These are phyloP conservation scores for Salvia hispanica DNA, from an alignment of 257 asterid species.

Conservation along the genomic window DNA sequence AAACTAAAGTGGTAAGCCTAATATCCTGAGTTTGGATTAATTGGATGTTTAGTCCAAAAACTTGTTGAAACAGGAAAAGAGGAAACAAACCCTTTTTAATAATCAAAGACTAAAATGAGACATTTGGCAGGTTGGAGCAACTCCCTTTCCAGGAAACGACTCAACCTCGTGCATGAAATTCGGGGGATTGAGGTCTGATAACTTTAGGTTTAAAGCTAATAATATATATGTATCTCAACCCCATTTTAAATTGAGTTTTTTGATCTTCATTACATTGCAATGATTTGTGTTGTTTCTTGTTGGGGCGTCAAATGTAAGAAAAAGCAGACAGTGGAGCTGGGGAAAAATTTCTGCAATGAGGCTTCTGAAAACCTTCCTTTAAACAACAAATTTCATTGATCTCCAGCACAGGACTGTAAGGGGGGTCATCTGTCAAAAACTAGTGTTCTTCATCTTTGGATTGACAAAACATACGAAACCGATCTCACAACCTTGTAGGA, in stretches of 20 bases:
- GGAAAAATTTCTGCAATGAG: conserved; percentile 31
- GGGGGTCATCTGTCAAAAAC: conserved; percentile 35
- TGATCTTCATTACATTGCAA: background rate
- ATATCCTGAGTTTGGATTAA: too few species aligned
- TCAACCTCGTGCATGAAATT: conserved; percentile 15
- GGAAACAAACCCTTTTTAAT: too few species aligned
- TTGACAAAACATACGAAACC: conserved; percentile 16
- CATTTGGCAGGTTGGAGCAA: conserved; percentile 12
- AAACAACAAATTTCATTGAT: conserved; percentile 25
- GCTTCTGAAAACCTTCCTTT: conserved; percentile 26
- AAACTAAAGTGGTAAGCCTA: conserved; percentile 54
- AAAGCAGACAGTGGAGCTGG: conserved; percentile 23
- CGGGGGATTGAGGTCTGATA: conserved; percentile 21
- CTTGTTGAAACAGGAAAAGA: too few species aligned
- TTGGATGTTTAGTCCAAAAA: background rate
- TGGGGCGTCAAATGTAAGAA: conserved; percentile 24
- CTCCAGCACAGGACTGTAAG: conserved; percentile 64
- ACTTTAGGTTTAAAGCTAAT: background rate
- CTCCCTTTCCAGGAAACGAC: conserved; percentile 11
- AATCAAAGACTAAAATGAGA: too few species aligned
- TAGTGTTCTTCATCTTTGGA: background rate
- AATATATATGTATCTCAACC: background rate
- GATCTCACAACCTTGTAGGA: conserved; percentile 40
- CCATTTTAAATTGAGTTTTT: conserved; percentile 3
- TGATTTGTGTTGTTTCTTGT: conserved; percentile 31